Evolutionary conservation across 179 eudicot species (phyloP), one percentile per base, ranked within the genome.

Genomic region (Dionaea muscipula): DNA sequence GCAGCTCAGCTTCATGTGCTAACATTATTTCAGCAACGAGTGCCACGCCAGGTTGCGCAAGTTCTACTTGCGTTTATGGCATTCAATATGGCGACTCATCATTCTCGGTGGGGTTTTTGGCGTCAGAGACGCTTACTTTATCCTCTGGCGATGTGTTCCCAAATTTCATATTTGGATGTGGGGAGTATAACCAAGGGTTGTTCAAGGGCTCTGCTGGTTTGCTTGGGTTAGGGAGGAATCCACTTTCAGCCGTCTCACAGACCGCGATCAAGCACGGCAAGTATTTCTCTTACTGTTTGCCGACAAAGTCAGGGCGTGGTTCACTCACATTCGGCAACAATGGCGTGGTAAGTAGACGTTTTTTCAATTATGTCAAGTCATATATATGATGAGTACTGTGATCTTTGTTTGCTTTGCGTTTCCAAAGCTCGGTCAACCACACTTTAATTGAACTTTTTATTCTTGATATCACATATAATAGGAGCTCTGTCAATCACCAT

Each of bases 181-280:
- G 97, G n/a, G 77, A 89, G 37, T 68, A 85, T 59, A 89, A 89
- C 62, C 86, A 71, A 23, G 97, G 97, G 2, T 89, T 23, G n/a
- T n/a, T 85, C 28, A 70, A 75, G 7, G 77, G 74, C 8, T 61
- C 86, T 0, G 93, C 93, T 6, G 93, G 97, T 0, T 44, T 89
- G 17, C 4, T 89, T 4, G 97, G 95, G 9, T 84, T 89, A 7
- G 95, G 86, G 0, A 67, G 83, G 2, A 64, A 81, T 33, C 37
- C 53, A 7, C 26, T 85, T 13, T 89, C 97, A 0, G 20, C 73
- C 25, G 78, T 81, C 2, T 81, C 89, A 3, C 97, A 89, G 47
- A 76, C 83, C 1, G 74, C 84, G 0, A 7, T 56, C 0, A 75
- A 65, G 18, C 85, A 68, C 47, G 86, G 95, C 0, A 68, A 66